These are phyloP conservation scores for Barnettozyma populi DNA, from an alignment of 805 yeast genomes.

Conservation along the genomic window DNA sequence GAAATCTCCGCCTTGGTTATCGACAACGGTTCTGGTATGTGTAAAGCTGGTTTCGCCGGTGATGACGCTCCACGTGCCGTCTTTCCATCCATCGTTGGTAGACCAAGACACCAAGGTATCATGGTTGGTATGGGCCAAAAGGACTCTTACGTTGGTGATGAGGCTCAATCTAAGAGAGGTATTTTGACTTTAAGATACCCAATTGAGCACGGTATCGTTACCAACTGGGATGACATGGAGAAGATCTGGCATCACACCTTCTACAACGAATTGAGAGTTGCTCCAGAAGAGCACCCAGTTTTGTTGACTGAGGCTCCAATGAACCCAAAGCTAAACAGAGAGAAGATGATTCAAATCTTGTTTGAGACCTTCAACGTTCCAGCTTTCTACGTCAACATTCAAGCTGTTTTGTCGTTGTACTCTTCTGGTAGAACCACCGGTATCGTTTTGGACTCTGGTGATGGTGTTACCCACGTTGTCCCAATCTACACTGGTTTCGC, in stretches of 20 bases:
- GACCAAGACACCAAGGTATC: constrained; percentile 99
- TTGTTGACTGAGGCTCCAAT: constrained; percentile 99
- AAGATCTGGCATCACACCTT: constrained; percentile 99
- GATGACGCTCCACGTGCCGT: constrained; percentile 99
- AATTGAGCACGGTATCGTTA: constrained; percentile 99
- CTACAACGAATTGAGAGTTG: constrained; percentile 99
- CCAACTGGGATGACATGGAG: constrained; percentile 99
- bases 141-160: constrained; percentile 99
- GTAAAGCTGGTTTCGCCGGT: constrained; percentile 99
- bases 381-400: constrained; percentile 98
- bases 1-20: constrained; percentile 52
- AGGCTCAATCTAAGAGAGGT: constrained; percentile 99
- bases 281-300: constrained; percentile 99
- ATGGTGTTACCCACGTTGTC: constrained; percentile 99
- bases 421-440: constrained; percentile 99
- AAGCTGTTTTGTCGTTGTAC: constrained; percentile 96
- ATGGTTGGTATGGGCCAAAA: constrained; percentile 99
- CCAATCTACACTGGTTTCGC: constrained; percentile 99
- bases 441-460: constrained; percentile 99
- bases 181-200: constrained; percentile 97
- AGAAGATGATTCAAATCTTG: constrained; percentile 99
- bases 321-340: constrained; percentile 99
- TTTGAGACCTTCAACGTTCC: constrained; percentile 99
- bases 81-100: constrained; percentile 99
- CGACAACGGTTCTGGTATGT: constrained; percentile 99